Base-by-base conservation (phyloP, 1,284 basidiomycete species). In the Apiotrichum sp. region DNA sequence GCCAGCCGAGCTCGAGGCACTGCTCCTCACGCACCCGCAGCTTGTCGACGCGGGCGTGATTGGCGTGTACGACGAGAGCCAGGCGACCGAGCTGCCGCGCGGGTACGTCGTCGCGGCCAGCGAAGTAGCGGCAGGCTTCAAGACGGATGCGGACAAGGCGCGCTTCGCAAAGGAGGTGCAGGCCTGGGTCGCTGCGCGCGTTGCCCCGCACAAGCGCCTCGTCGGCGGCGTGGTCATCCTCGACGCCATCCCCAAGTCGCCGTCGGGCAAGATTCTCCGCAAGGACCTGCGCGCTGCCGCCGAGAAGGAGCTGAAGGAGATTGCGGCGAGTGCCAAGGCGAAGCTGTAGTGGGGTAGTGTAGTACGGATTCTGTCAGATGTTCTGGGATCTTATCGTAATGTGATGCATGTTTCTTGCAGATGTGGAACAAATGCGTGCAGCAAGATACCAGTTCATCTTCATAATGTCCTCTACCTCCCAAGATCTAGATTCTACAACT, bases 1-100 rank as follows among this genome's bases (percentile, higher is more conserved):
- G 0, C 89, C 89, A 0, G 88, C 89, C 0, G 89, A 91, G 63
- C 79, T 93, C 2, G 89, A 92, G 68, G 81, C 82, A 36, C 72
- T 89, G 0, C 80, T 92, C 1, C 74, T 91, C 10, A 80, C 81
- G 5, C 86, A 91, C 65, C 83, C 85, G 0, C 81, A 86, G 3
- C 79, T 89, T 34, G 82, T 81, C 4, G 87, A 90, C 64, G 78
- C 80, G 0, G 87, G 83, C 7, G 87, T 89, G 4, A 83, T 89
- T 56, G 86, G 87, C 3, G 76, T 90, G 0, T 78, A 84, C 6
- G 81, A 80, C 56, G 75, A 77, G 2, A 78, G 78, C 50, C 80
- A 87, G 65, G 86, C 83, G 2, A 89, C 88, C 2, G 88, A 92
- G 69, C 78, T 43, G 32, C 31, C 34, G 2, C 80, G 86, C 8